These are phyloP conservation scores for Kodamaea leandrae DNA, from an alignment of 805 yeast species.

Conservation along the genomic window DNA sequence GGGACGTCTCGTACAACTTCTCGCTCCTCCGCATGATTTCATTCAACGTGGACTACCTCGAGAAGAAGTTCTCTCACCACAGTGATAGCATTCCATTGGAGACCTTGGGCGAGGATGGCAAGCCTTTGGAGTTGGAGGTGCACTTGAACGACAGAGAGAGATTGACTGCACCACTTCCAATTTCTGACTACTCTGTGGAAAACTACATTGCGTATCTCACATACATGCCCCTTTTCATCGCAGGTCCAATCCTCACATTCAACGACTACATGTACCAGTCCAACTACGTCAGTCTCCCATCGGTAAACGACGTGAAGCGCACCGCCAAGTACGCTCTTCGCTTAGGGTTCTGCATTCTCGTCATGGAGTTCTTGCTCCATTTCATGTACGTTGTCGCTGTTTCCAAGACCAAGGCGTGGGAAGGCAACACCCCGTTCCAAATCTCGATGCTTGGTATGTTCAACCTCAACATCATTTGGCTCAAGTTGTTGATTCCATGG, in stretches of 20 bases:
- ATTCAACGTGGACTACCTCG: constrained; percentile 73
- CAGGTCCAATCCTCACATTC: constrained; percentile 92
- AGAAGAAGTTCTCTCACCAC: constrained; percentile 23
- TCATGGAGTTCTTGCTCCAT: constrained; percentile 88
- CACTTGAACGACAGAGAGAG: constrained; percentile 61
- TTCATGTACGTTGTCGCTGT: constrained; percentile 92
- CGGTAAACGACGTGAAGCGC: constrained; percentile 52
- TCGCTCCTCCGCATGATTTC: constrained; percentile 81
- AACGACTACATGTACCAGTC: constrained; percentile 86
- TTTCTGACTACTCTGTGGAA: constrained; percentile 55
- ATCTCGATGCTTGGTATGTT: constrained; percentile 92
- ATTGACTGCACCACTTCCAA: constrained; percentile 58
- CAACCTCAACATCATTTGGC: constrained; percentile 88
- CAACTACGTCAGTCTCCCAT: constrained; percentile 48
- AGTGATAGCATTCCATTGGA: constrained; percentile 8
- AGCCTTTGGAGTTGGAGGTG: no score
- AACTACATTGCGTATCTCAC: constrained; percentile 75
- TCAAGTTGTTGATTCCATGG: constrained; percentile 94
- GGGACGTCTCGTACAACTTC: constrained; percentile 97
- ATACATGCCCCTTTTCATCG: constrained; percentile 88
- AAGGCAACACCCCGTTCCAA: constrained; percentile 84
- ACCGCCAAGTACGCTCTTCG: constrained; percentile 63
- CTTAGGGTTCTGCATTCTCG: constrained; percentile 67
- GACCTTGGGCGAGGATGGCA: constrained; percentile 5
- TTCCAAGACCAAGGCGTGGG: constrained; percentile 86